These are phyloP conservation scores for Aureobasidium uvarum DNA, from an alignment of 2,329 filamentous ascomycete genomes.

Conservation along the genomic window DNA sequence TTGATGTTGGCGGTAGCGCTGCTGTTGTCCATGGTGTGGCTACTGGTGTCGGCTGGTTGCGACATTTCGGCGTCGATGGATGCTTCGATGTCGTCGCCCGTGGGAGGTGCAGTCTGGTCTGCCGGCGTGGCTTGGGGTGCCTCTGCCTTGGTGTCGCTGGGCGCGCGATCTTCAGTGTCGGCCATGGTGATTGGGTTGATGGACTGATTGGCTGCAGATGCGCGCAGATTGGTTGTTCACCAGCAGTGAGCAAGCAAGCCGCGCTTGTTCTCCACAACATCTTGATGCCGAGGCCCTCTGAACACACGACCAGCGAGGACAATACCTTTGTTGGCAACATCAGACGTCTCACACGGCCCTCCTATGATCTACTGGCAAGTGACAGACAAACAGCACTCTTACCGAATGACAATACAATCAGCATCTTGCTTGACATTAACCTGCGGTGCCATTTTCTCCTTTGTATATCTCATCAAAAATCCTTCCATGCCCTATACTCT, in stretches of 20 bases:
- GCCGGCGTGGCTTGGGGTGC: conserved; percentile 6
- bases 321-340: background rate
- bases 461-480: conserved; percentile 1
- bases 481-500: background rate
- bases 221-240: conserved; percentile 17
- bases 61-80: conserved; percentile 10
- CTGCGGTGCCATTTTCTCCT: background rate
- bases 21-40: conserved; percentile 4
- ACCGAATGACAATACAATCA: background rate
- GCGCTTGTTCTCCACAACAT: conserved; percentile 3
- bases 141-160: conserved; percentile 8
- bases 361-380: background rate
- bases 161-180: conserved; percentile 15
- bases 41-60: background rate
- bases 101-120: conserved; percentile 2
- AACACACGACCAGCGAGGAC: background rate
- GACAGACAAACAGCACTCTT: background rate
- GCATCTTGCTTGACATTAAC: background rate
- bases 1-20: background rate
- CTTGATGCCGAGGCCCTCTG: conserved; percentile 7
- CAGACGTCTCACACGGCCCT: background rate
- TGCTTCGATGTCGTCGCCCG: conserved; percentile 23
- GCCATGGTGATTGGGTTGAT: conserved; percentile 25
- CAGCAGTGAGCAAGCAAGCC: background rate
- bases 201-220: conserved; percentile 19